Evolutionary conservation across 106 monocot genomes (phyloP).

Genomic region (Hemerocallis citrina): DNA sequence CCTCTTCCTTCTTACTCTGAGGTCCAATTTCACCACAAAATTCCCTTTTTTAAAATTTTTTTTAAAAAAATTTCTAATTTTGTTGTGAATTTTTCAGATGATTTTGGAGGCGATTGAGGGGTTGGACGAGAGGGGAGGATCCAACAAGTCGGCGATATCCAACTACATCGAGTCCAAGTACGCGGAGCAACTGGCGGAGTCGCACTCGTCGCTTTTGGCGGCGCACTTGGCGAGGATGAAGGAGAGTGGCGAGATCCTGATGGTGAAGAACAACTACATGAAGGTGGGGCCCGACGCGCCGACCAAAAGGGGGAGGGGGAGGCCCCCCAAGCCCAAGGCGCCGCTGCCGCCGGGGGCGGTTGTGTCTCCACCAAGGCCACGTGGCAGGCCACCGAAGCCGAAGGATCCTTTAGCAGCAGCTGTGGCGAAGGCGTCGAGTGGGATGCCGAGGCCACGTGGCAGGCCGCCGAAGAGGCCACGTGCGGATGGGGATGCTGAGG

Average conservation of each 20-base stretch:
- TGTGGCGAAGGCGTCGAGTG: slow-evolving; percentile 10
- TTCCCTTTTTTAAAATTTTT: no score
- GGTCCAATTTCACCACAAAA: no score
- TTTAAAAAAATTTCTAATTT: not conserved
- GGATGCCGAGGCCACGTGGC: slow-evolving; percentile 8
- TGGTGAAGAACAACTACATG: slow-evolving; percentile 38
- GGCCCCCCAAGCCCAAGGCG: slow-evolving; percentile 22
- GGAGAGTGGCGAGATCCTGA: slow-evolving; percentile 29
- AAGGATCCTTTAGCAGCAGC: slow-evolving; percentile 20
- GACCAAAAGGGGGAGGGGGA: slow-evolving; percentile 22
- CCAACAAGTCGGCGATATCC: slow-evolving; percentile 60
- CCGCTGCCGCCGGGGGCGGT: not conserved
- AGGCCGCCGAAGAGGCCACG: slow-evolving; percentile 6
- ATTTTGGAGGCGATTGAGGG: slow-evolving; percentile 52
- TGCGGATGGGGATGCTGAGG: not conserved
- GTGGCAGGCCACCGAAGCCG: slow-evolving; percentile 32
- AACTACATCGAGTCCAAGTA: slow-evolving; percentile 55
- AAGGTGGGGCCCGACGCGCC: slow-evolving; percentile 3
- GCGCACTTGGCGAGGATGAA: slow-evolving; percentile 40
- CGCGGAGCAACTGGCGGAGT: slow-evolving; percentile 33
- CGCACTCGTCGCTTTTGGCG: slow-evolving; percentile 23
- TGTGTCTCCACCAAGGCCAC: slow-evolving; percentile 1
- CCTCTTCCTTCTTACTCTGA: slow-evolving; percentile 31
- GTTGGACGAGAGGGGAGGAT: slow-evolving; percentile 47
- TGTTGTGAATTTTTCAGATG: slow-evolving; percentile 68